phyloP scores from a whole-genome alignment of 306 rosid species.

The Fagus crenata region DNA sequence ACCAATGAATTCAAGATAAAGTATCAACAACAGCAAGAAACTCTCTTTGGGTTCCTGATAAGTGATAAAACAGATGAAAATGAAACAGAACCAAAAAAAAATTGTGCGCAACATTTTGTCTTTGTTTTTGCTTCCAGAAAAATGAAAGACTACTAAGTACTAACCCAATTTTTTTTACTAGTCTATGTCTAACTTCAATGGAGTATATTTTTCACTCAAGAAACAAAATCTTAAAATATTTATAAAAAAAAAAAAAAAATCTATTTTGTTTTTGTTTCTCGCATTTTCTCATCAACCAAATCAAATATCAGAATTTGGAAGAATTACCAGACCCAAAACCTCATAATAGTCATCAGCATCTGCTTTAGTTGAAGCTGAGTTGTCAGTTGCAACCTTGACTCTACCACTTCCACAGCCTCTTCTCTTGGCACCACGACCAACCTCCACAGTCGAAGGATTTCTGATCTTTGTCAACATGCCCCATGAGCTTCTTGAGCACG shows the following conservation, averaged over 20 bases:
- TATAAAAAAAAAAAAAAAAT: neutral
- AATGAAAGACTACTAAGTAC: no score
- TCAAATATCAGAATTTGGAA: constrained; percentile 3
- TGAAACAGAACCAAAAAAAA: neutral
- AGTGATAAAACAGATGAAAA: neutral
- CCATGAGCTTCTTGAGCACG: constrained; percentile 49
- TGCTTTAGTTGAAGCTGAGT: constrained; percentile 41
- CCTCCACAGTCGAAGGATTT: constrained; percentile 34
- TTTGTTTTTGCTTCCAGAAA: neutral
- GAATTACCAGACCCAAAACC: constrained; percentile 86
- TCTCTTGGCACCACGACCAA: constrained; percentile 39
- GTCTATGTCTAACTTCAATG: neutral
- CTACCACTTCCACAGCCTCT: constrained; percentile 41
- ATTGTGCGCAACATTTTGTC: neutral
- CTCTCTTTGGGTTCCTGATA: neutral
- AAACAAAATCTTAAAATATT: neutral
- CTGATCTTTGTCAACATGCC: constrained; percentile 33
- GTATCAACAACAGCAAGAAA: neutral
- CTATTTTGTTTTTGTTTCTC: neutral
- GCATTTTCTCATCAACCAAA: constrained; percentile 5
- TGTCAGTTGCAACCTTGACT: constrained; percentile 56
- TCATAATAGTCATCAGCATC: constrained; percentile 86
- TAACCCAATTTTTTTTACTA: no score
- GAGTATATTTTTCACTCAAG: neutral
- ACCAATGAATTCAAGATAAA: neutral